These are phyloP conservation scores for Aspergillus coremiiformis DNA, from an alignment of 495 filamentous ascomycete species.

Conservation along the genomic window DNA sequence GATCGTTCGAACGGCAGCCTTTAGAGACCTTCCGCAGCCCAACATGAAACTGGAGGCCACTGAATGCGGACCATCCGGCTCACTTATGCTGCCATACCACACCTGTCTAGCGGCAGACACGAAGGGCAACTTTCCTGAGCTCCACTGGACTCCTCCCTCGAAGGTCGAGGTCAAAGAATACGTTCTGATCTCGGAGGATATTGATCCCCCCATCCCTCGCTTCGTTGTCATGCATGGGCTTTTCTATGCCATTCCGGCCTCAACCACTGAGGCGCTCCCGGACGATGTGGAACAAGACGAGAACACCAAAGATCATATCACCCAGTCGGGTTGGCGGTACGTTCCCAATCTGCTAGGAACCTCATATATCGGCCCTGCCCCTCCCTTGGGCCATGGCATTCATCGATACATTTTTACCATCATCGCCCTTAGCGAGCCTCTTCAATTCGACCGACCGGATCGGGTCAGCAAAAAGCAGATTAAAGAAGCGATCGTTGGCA, in stretches of 20 bases:
- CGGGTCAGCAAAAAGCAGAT: constrained; percentile 37
- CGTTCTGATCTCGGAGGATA: constrained; percentile 44
- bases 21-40: constrained; percentile 24
- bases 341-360: constrained; percentile 24
- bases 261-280: constrained; percentile 17
- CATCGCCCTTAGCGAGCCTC: constrained; percentile 35
- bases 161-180: constrained; percentile 34
- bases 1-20: constrained; percentile 20
- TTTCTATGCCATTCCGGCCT: constrained; percentile 35
- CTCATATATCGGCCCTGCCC: constrained; percentile 34
- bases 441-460: constrained; percentile 24
- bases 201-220: constrained; percentile 42
- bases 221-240: constrained; percentile 40
- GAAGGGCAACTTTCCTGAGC: constrained; percentile 29
- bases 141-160: constrained; percentile 31
- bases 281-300: constrained; percentile 25
- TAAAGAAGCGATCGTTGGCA: constrained; percentile 35
- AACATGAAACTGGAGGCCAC: constrained; percentile 38
- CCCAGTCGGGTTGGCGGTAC: constrained; percentile 36
- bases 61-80: constrained; percentile 33
- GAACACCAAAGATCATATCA: constrained; percentile 9
- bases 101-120: constrained; percentile 30
- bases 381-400: constrained; percentile 39
- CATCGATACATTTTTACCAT: constrained; percentile 47
- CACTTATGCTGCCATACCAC: constrained; percentile 29